Conservation (phyloP, 73 alveolate genomes). For the Loxodes magnus region DNA sequence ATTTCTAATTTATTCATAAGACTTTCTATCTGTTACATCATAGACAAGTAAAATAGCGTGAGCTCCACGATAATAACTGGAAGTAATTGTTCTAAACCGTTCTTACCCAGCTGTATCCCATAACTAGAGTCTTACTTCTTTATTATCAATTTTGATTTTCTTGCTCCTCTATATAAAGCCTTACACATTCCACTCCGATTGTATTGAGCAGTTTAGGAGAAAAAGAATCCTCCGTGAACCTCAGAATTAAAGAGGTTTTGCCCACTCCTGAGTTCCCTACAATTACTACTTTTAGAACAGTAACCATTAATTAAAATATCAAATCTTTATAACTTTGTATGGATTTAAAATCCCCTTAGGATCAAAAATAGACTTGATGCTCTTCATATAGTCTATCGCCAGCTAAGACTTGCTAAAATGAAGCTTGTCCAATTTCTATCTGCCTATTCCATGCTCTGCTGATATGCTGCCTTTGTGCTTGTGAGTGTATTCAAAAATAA, state of each 20-base stretch:
- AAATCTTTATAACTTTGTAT: conserved; percentile 7
- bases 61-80: conserved; percentile 48
- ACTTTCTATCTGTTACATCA: conserved; percentile 23
- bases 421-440: background rate
- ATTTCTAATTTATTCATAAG: conserved; percentile 23
- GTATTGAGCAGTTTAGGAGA: too few species aligned
- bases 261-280: too few species aligned
- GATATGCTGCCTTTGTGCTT: conserved; percentile 7
- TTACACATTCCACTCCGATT: too few species aligned
- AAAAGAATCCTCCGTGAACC: too few species aligned
- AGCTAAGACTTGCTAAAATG: conserved; percentile 6
- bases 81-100: conserved; percentile 58
- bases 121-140: conserved; percentile 22
- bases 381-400: conserved; percentile 1
- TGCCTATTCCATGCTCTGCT: conserved; percentile 23
- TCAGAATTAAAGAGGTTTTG: too few species aligned
- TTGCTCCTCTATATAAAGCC: too few species aligned
- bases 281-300: too few species aligned
- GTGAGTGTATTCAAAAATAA: background rate
- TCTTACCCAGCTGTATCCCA: conserved; percentile 84
- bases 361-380: conserved; percentile 4
- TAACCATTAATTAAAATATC: too few species aligned
- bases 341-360: conserved; percentile 18
- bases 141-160: too few species aligned
- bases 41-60: conserved; percentile 23